phyloP scores from a whole-genome alignment of 495 filamentous ascomycete genomes.

The Trichocladium uniseriatum region DNA sequence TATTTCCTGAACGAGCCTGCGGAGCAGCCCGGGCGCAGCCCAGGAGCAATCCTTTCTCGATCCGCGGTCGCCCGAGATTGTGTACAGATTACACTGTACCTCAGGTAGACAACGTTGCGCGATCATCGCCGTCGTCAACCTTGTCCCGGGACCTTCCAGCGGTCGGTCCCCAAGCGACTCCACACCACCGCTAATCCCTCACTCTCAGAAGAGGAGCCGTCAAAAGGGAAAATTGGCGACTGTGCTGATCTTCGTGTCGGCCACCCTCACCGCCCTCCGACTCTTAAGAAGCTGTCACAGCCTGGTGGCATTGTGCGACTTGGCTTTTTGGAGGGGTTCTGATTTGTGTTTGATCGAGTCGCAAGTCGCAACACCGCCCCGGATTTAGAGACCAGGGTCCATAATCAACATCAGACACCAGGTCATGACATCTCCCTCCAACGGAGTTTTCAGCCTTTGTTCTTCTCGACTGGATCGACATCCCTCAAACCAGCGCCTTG shows the following conservation, averaged over 20 bases:
- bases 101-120: not conserved
- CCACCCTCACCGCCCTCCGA: conserved; percentile 4
- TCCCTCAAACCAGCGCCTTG: not conserved
- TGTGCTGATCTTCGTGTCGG: conserved; percentile 8
- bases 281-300: not conserved
- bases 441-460: not conserved
- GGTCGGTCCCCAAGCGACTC: too few relatives aligned
- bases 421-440: not conserved
- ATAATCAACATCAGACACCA: too few relatives aligned
- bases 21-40: too few relatives aligned
- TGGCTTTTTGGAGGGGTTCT: not conserved
- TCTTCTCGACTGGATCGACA: not conserved
- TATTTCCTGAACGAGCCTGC: too few relatives aligned
- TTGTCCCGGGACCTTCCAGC: too few relatives aligned
- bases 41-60: not conserved
- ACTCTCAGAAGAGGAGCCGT: not conserved
- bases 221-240: not conserved
- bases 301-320: conserved; percentile 11
- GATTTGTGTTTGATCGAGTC: not conserved
- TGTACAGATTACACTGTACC: too few relatives aligned
- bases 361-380: not conserved
- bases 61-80: too few relatives aligned
- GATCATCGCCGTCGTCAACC: not conserved
- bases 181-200: not conserved
- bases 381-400: not conserved